Evolutionary conservation across 805 yeast genomes (phyloP).

Genomic region (Hemisphaericaspora nanyangensis): DNA sequence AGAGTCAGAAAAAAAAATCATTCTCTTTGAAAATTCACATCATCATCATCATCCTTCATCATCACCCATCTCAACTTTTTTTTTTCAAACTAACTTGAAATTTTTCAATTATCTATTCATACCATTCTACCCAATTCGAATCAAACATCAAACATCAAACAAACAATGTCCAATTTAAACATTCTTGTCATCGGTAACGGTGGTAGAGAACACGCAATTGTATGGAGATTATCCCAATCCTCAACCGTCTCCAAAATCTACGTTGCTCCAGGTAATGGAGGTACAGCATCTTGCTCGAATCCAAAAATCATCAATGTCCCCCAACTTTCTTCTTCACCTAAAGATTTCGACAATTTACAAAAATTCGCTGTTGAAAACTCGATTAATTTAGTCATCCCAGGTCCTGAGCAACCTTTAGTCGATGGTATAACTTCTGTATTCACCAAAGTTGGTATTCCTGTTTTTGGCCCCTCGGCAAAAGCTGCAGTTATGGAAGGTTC

Average conservation of each 20-base stretch:
- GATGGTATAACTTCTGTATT: constrained; percentile 82
- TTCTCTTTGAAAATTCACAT: too few relatives aligned
- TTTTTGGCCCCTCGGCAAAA: constrained; percentile 88
- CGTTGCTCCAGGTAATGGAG: constrained; percentile 98
- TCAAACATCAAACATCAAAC: neutral
- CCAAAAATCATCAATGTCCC: constrained; percentile 65
- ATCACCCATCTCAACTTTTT: too few relatives aligned
- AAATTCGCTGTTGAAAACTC: constrained; percentile 67
- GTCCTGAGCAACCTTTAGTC: constrained; percentile 98
- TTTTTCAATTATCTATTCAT: neutral
- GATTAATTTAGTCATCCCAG: constrained; percentile 82
- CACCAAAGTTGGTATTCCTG: constrained; percentile 83
- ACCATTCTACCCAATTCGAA: neutral
- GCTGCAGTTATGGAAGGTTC: constrained; percentile 98
- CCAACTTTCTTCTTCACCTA: constrained; percentile 54
- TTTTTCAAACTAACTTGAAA: neutral
- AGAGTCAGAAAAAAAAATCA: too few relatives aligned
- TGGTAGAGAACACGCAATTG: constrained; percentile 97
- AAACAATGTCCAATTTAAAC: constrained; percentile 31
- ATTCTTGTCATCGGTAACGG: constrained; percentile 92
- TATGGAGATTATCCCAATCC: constrained; percentile 87
- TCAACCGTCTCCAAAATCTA: constrained; percentile 64
- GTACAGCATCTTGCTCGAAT: constrained; percentile 57
- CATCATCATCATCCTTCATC: too few relatives aligned
- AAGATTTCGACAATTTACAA: constrained; percentile 67